A percentile compares a stretch with the other conserved stretches of the same genome.
phyloP scores from a whole-genome alignment of 2,329 filamentous ascomycete species.

The Coniochaeta ligniaria region DNA sequence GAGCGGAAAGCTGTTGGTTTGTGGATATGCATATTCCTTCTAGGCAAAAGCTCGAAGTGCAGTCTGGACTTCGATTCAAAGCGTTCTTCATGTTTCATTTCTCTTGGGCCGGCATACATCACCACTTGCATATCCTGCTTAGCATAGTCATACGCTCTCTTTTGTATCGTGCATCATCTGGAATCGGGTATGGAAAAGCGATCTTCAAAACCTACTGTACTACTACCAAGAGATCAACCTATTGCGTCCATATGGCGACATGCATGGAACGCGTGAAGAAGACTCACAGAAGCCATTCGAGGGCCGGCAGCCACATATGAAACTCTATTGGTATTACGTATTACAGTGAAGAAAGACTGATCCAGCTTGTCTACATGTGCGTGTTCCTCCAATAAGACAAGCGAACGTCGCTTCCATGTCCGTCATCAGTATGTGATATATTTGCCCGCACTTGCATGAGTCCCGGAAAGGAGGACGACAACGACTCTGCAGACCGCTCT shows the following conservation, averaged over 20 bases:
- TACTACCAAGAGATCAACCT: background rate
- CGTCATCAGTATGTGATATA: background rate
- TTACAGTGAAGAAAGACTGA: background rate
- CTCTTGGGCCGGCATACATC: background rate
- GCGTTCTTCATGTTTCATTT: background rate
- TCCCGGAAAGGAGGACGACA: background rate
- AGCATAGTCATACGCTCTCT: background rate
- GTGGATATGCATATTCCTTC: background rate
- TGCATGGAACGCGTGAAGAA: background rate
- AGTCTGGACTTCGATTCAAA: background rate
- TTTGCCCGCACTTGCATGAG: background rate
- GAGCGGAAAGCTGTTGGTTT: background rate
- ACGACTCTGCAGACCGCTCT: background rate
- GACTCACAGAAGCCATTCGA: background rate
- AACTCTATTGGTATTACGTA: background rate
- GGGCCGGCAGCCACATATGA: background rate
- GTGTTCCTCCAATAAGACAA: background rate
- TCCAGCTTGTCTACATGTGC: background rate
- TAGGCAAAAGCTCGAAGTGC: background rate
- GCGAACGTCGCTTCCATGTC: background rate
- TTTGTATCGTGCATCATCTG: background rate
- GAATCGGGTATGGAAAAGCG: background rate
- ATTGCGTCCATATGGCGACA: background rate
- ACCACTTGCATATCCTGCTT: slow-evolving; percentile 1
- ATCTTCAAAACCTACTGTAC: background rate